phyloP scores from a whole-genome alignment of 345 rosid genomes.

The Stellera chamaejasme region DNA sequence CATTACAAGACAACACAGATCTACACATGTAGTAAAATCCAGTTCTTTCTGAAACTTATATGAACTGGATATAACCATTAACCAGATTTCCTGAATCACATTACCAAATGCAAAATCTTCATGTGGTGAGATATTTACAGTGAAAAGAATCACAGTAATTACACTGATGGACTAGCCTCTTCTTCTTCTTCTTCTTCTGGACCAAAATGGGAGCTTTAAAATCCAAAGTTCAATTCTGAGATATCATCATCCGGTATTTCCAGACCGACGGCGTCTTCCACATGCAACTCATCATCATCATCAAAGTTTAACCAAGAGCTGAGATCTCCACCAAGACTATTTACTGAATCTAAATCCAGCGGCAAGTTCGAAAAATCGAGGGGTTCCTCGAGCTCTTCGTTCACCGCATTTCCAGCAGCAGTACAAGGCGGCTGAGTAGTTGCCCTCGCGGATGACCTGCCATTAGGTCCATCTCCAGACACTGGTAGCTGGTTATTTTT shows the following conservation, averaged over 20 bases:
- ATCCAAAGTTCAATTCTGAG: slow-evolving; percentile 30
- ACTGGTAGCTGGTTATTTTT: slow-evolving; percentile 37
- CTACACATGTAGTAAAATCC: too few species aligned
- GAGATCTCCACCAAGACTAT: slow-evolving; percentile 42
- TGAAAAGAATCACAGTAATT: slow-evolving; percentile 10
- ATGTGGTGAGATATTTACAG: not conserved
- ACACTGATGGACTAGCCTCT: slow-evolving; percentile 3
- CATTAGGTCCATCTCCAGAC: slow-evolving; percentile 20
- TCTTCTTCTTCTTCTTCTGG: not conserved
- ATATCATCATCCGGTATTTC: slow-evolving; percentile 96
- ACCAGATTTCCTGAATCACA: slow-evolving; percentile 8
- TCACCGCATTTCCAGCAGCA: slow-evolving; percentile 10
- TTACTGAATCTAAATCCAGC: slow-evolving; percentile 47
- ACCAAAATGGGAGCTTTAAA: slow-evolving; percentile 1
- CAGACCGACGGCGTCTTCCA: slow-evolving; percentile 63
- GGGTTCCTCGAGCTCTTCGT: slow-evolving; percentile 39
- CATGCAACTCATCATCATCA: slow-evolving; percentile 72
- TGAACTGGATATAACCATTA: not conserved
- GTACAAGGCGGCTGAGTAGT: slow-evolving; percentile 7
- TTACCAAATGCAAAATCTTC: not conserved
- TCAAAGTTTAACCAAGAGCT: slow-evolving; percentile 55
- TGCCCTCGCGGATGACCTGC: slow-evolving; percentile 18
- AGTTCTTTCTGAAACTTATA: too few species aligned
- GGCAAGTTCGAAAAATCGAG: slow-evolving; percentile 39
- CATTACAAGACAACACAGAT: too few species aligned